These are phyloP conservation scores for Petrea volubilis DNA, from an alignment of 257 asterid species.

Conservation along the genomic window DNA sequence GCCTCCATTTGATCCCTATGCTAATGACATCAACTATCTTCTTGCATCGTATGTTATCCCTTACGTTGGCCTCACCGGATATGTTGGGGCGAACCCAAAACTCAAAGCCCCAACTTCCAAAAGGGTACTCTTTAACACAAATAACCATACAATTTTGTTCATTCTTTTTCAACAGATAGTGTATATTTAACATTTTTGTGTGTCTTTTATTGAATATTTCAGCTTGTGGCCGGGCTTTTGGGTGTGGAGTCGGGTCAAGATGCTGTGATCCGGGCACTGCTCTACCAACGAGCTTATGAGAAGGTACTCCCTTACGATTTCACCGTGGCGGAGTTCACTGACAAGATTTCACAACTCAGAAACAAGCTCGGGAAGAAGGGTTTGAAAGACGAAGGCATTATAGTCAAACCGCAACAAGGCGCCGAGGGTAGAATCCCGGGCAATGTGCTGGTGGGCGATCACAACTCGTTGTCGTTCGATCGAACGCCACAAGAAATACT, in stretches of 20 bases:
- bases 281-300: conserved; percentile 40
- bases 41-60: conserved; percentile 81
- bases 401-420: conserved; percentile 39
- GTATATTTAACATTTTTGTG: not conserved
- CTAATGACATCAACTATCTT: conserved; percentile 69
- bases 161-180: not conserved
- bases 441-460: conserved; percentile 59
- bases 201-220: not conserved
- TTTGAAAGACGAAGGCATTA: conserved; percentile 73
- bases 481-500: conserved; percentile 77
- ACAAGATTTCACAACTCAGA: conserved; percentile 49
- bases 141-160: not conserved
- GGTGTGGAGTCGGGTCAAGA: conserved; percentile 81
- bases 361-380: conserved; percentile 56
- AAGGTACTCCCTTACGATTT: conserved; percentile 44
- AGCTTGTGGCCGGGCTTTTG: conserved; percentile 65
- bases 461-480: conserved; percentile 48
- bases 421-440: conserved; percentile 63
- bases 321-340: conserved; percentile 58
- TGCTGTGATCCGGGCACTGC: conserved; percentile 52
- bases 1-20: conserved; percentile 88
- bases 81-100: conserved; percentile 80
- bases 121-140: conserved; percentile 38
- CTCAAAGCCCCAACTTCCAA: conserved; percentile 53
- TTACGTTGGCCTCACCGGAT: conserved; percentile 90